Evolutionary conservation across 2,329 filamentous ascomycete genomes (phyloP).

Genomic region (Penicillium sp.): DNA sequence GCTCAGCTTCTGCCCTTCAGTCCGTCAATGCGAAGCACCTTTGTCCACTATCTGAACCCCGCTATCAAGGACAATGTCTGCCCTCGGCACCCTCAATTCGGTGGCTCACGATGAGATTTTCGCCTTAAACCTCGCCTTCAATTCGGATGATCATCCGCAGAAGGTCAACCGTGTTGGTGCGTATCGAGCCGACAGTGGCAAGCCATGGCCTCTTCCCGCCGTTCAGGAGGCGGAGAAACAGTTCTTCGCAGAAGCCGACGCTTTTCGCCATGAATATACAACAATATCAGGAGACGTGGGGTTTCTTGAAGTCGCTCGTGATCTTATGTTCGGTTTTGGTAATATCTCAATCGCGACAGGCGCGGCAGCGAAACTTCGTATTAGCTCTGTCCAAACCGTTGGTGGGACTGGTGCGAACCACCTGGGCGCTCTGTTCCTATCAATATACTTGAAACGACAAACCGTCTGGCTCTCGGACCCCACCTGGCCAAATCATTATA

Average conservation of each 20-base stretch:
- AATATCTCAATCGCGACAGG: conserved; percentile 32
- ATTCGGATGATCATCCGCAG: conserved; percentile 48
- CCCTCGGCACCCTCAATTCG: too few relatives aligned
- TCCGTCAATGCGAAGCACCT: too few relatives aligned
- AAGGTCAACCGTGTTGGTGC: conserved; percentile 91
- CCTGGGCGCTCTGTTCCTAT: conserved; percentile 86
- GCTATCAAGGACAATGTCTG: not conserved
- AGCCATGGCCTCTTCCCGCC: conserved; percentile 91
- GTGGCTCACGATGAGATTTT: too few relatives aligned
- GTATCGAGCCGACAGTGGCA: conserved; percentile 87
- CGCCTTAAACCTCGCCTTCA: too few relatives aligned
- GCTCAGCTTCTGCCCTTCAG: too few relatives aligned
- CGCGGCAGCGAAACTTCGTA: conserved; percentile 48
- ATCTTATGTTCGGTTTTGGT: conserved; percentile 70
- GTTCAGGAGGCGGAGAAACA: conserved; percentile 78
- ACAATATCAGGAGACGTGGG: conserved; percentile 84
- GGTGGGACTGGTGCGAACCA: conserved; percentile 96
- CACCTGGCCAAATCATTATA: conserved; percentile 97
- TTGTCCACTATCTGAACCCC: not conserved
- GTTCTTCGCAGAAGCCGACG: too few relatives aligned
- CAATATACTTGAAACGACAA: conserved; percentile 76
- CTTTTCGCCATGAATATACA: conserved; percentile 79
- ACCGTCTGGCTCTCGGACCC: conserved; percentile 90
- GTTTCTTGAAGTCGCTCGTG: conserved; percentile 84
- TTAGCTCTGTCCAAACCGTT: conserved; percentile 80